phyloP scores from a whole-genome alignment of 306 rosid genomes.

The Prunus davidiana region DNA sequence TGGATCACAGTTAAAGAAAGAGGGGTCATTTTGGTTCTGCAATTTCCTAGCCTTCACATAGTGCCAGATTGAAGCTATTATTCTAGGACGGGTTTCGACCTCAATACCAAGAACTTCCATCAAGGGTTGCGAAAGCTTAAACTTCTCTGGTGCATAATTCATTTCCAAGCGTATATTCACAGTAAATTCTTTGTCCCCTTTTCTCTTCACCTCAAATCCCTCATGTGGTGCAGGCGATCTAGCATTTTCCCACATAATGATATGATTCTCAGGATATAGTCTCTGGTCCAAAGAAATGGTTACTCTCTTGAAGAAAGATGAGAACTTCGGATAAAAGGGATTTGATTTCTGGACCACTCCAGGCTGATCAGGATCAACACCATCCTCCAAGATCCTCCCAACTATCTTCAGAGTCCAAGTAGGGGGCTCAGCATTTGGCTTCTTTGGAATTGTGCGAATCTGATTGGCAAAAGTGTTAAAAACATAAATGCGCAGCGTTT shows the following conservation, averaged over 20 bases:
- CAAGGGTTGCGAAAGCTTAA: conserved; percentile 83
- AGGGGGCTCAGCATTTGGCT: conserved; percentile 88
- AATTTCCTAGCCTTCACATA: conserved; percentile 97
- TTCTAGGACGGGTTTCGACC: conserved; percentile 96
- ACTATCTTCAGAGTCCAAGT: conserved; percentile 95
- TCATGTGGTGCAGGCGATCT: conserved; percentile 87
- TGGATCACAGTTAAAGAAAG: conserved; percentile 77
- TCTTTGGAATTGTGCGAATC: conserved; percentile 67
- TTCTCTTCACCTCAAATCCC: conserved; percentile 97
- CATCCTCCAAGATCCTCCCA: conserved; percentile 96
- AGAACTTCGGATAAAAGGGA: conserved; percentile 81
- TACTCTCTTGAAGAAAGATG: conserved; percentile 89
- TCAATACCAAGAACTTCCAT: conserved; percentile 98
- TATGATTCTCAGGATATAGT: conserved; percentile 77
- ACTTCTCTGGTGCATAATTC: conserved; percentile 92
- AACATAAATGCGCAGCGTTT: conserved; percentile 89
- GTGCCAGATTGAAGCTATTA: conserved; percentile 97
- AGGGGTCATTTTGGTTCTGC: conserved; percentile 83
- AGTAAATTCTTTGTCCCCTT: conserved; percentile 86
- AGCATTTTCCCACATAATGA: conserved; percentile 83
- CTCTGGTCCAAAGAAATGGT: conserved; percentile 93
- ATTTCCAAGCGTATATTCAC: conserved; percentile 78
- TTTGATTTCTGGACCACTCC: conserved; percentile 77
- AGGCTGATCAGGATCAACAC: conserved; percentile 96
- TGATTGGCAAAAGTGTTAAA: conserved; percentile 92